Evolutionary conservation across 148 eudicot genomes (phyloP), one percentile per base, ranked within the genome.

Genomic region (Fagopyrum homotropicum): DNA sequence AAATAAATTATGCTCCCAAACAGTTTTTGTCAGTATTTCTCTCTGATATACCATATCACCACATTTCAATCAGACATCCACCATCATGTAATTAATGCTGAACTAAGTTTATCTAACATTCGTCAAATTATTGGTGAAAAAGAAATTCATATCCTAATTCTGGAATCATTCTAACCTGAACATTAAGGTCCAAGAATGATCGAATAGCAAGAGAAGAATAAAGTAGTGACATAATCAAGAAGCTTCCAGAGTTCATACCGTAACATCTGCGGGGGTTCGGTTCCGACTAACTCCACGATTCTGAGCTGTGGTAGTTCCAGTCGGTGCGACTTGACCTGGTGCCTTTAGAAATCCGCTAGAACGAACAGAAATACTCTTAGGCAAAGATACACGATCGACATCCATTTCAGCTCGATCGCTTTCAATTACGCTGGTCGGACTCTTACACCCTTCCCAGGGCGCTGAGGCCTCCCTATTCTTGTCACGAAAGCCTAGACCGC

Each of bases 281-380:
- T 60, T 72, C 77, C 77, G 77, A 43, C 78, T 75, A 15, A 64
- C 75, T 5, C 73, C 75, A 26, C 80, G 75, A 69, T 55, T 45
- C 45, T 68, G 77, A 63, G 63, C 82, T 10, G 77, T 73, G 54
- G 26, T 73, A 63, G 69, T 77, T n/a, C 80, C 85, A 80, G 71
- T 71, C 0, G 79, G 26, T 43, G 48, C 60, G 7, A 69, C 75
- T 3, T 74, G 79, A 72, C 30, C 76, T 11, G 45, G 54, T 40
- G 83, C 51, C 87, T 88, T 88, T 82, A 86, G 26, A 77, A 79
- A 88, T 45, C 81, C 88, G 73, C 75, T 85, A 17, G 92, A 88
- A 69, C 96, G 85, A 16, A 90, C 90, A 2, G 96, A 88, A 14
- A 90, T 90, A 72, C 96, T 90, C 81, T 90, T 90, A 0, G 96